Conservation (phyloP, 805 yeast species). For the Brettanomyces naardenensis region DNA sequence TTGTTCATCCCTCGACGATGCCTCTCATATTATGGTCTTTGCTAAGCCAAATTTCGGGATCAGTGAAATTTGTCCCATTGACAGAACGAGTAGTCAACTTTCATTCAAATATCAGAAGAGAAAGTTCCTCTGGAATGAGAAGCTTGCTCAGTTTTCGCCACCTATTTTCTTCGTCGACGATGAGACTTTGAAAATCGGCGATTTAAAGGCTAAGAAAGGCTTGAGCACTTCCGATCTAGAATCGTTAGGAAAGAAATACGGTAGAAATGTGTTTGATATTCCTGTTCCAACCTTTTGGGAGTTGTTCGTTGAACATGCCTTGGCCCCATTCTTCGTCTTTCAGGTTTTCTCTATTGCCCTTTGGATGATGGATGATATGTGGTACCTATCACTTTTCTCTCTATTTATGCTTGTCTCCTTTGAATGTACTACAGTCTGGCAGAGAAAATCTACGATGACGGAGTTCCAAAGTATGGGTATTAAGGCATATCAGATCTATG, state of each 20-base stretch:
- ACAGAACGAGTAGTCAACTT: conserved; percentile 43
- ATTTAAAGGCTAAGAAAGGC: conserved; percentile 41
- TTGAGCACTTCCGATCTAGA: conserved; percentile 25
- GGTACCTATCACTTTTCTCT: conserved; percentile 91
- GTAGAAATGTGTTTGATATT: conserved; percentile 83
- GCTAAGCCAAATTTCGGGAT: conserved; percentile 85
- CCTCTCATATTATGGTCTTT: conserved; percentile 63
- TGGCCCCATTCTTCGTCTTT: conserved; percentile 96
- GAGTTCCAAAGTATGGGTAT: conserved; percentile 98
- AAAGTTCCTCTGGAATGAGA: conserved; percentile 64
- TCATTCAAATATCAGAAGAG: conserved; percentile 88
- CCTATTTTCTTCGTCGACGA: conserved; percentile 76
- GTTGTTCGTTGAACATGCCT: conserved; percentile 93
- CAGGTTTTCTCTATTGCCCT: conserved; percentile 92
- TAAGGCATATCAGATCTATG: conserved; percentile 78
- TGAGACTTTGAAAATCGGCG: conserved; percentile 45
- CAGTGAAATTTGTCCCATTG: conserved; percentile 66
- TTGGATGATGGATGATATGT: conserved; percentile 94
- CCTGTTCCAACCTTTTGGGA: conserved; percentile 91
- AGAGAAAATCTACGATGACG: conserved; percentile 87
- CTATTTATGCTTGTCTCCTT: conserved; percentile 87
- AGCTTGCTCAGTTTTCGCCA: conserved; percentile 55
- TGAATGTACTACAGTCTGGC: conserved; percentile 92
- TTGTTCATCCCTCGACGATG: conserved; percentile 49
- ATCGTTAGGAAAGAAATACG: conserved; percentile 52